Base-by-base conservation (phyloP, 805 yeast species). In the Spathaspora arborariae region DNA sequence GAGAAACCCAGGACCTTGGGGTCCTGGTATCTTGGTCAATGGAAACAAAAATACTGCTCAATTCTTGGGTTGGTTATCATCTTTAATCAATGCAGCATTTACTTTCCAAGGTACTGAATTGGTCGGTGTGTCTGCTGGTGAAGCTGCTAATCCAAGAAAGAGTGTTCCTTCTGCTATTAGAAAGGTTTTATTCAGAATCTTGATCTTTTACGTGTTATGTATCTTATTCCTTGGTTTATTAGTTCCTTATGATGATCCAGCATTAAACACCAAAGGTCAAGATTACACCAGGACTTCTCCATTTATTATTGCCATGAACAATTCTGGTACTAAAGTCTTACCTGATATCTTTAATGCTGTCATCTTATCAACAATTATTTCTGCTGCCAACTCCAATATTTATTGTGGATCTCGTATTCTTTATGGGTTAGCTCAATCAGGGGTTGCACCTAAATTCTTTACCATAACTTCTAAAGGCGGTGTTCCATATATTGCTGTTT, bases 41-140 rank as follows among this genome's bases (percentile, higher is more conserved):
- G 20, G 35, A 6, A 70, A 79, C 58, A 56, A 55, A 7, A 68
- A 72, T 50, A 80, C 84, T 41, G 86, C 74, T 43, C 72, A 82
- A 59, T 82, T 84, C 58, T 65, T 83, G 43, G 88, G 88, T 44
- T 83, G 85, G 84, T 76, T 84, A 45, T 72, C 81, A 8, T 83
- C 89, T 4, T 71, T 85, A 56, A 75, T 85, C 51, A 79, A 79
- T 47, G 88, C 91, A 33, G 85, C 87, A n/a, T 85, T 85, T 72
- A 85, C 91, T 21, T 85, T 78, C 63, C 90, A 84, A 67, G 91
- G 91, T 64, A 82, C 85, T 42, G 94, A 85, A 63, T 72, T 84
- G 60, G 81, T 84, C 19, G 91, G 90, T 64, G 74, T 85, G 46
- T 73, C 88, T 3, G 86, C 87, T 27, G 89, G 90, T 65, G 94